phyloP scores from a whole-genome alignment of 805 yeast species.

The Kluyveromyces wickerhamii region DNA sequence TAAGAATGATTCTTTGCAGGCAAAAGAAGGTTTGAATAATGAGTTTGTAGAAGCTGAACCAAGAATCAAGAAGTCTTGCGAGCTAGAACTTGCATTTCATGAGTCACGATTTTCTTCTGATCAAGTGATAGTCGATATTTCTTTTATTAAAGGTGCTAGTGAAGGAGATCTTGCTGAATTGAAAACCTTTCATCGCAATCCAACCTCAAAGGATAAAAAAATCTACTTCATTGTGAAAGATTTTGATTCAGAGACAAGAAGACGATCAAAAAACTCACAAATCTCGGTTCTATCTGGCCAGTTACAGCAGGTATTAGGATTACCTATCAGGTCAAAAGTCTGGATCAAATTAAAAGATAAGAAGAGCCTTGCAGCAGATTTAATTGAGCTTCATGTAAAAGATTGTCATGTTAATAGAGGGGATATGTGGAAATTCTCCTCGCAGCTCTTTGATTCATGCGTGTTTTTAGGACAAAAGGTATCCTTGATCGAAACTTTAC shows the following conservation, averaged over 20 bases:
- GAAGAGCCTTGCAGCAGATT: conserved; percentile 59
- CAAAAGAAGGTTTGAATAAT: not conserved
- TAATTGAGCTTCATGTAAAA: conserved; percentile 71
- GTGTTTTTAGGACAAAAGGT: conserved; percentile 59
- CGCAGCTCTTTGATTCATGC: conserved; percentile 53
- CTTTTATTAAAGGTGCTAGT: conserved; percentile 50
- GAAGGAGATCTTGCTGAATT: conserved; percentile 76
- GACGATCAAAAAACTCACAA: conserved; percentile 30
- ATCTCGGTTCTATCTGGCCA: conserved; percentile 56
- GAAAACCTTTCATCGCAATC: conserved; percentile 35
- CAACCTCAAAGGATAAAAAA: conserved; percentile 26
- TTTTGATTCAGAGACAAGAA: conserved; percentile 23
- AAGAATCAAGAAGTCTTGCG: conserved; percentile 10
- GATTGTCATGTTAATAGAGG: conserved; percentile 81
- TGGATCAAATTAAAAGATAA: conserved; percentile 42
- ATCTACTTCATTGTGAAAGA: conserved; percentile 38
- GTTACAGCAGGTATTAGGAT: conserved; percentile 49
- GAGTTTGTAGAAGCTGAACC: not conserved
- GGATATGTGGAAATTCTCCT: conserved; percentile 83
- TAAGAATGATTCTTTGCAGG: not conserved
- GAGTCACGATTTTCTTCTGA: conserved; percentile 52
- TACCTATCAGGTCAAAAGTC: conserved; percentile 63
- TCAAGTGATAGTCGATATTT: conserved; percentile 55
- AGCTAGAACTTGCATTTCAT: conserved; percentile 41
- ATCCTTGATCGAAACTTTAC: conserved; percentile 50